phyloP scores from a whole-genome alignment of 2,329 filamentous ascomycete genomes.

The Plenodomus lindquistii region DNA sequence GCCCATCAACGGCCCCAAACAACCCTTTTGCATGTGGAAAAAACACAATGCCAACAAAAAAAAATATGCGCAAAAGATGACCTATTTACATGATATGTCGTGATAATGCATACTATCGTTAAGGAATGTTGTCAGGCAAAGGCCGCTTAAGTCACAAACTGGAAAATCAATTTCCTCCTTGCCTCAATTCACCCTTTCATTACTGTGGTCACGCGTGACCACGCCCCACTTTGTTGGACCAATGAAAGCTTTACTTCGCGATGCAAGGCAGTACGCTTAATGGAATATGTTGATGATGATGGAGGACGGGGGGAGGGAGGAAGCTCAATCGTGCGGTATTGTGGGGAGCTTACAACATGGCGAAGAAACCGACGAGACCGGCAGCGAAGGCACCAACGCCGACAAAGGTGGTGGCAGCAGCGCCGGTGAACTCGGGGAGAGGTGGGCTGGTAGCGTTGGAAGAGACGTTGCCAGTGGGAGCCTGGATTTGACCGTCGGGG shows the following conservation, averaged over 20 bases:
- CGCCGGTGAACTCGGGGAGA: constrained; percentile 34
- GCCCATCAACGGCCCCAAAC: too few species aligned
- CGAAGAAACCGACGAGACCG: constrained; percentile 33
- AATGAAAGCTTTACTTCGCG: not conserved
- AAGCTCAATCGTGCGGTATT: not conserved
- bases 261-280: constrained; percentile 1
- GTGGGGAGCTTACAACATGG: constrained; percentile 29
- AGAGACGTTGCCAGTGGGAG: constrained; percentile 12
- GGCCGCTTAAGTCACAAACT: not conserved
- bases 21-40: too few species aligned
- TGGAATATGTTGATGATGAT: not conserved
- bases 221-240: not conserved
- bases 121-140: constrained; percentile 13
- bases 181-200: constrained; percentile 1
- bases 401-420: constrained; percentile 24
- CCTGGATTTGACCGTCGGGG: constrained; percentile 35
- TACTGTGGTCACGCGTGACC: not conserved
- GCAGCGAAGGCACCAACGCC: constrained; percentile 32
- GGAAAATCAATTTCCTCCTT: constrained; percentile 5
- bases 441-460: constrained; percentile 15
- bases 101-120: constrained; percentile 2
- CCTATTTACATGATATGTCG: not conserved
- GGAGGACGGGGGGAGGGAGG: not conserved
- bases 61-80: not conserved
- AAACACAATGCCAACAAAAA: not conserved